Percentiles rank a stretch among this genome's conserved stretches.
These are phyloP conservation scores for Quercus gilva DNA, from an alignment of 306 rosid genomes.

Conservation along the genomic window DNA sequence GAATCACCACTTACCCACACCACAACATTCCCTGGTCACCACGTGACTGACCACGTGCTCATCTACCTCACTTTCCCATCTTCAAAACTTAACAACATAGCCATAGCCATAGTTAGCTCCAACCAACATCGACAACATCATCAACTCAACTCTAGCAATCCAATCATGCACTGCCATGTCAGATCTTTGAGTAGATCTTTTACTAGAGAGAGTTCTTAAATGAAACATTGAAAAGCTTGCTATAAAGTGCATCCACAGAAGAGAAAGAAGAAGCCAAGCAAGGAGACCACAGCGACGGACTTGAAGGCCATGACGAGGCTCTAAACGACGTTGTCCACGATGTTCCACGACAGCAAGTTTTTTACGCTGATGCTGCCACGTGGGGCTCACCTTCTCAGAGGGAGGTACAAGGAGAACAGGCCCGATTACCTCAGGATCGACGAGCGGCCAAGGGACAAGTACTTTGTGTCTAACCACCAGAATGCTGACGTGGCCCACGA, in stretches of 20 bases:
- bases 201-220: too few species aligned
- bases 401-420: slow-evolving; percentile 26
- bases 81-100: too few species aligned
- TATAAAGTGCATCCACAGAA: slow-evolving; percentile 79
- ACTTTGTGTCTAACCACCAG: slow-evolving; percentile 15
- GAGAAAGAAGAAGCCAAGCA: slow-evolving; percentile 79
- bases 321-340: slow-evolving; percentile 71
- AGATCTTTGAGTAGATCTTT: not conserved
- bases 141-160: not conserved
- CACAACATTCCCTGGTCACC: too few species aligned
- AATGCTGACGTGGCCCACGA: slow-evolving; percentile 35
- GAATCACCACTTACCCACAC: too few species aligned
- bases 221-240: not conserved
- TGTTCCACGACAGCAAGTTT: slow-evolving; percentile 14
- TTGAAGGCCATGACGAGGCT: slow-evolving; percentile 60
- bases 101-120: too few species aligned
- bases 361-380: slow-evolving; percentile 12
- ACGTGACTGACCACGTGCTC: too few species aligned
- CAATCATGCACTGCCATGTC: not conserved
- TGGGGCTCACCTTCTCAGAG: slow-evolving; percentile 30
- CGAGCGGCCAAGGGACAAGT: slow-evolving; percentile 11
- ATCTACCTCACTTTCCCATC: too few species aligned
- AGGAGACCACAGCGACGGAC: slow-evolving; percentile 64
- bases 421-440: slow-evolving; percentile 37
- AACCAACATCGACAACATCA: too few species aligned